phyloP scores from a whole-genome alignment of 257 asterid species.

The Cordia subcordata region DNA sequence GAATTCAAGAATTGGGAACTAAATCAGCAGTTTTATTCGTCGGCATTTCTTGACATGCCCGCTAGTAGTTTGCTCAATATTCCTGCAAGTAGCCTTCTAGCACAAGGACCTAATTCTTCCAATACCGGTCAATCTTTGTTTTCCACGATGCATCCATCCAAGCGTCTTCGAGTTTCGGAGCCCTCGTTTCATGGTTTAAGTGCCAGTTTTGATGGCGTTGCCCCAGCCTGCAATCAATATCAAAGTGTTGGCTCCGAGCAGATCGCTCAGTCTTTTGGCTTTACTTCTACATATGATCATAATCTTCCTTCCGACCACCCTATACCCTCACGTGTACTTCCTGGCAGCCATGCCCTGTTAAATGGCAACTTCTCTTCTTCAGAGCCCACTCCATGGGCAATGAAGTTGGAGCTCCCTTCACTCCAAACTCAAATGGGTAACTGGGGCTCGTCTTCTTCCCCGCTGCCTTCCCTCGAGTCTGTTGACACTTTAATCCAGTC shows the following conservation, averaged over 20 bases:
- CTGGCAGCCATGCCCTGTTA: constrained; percentile 49
- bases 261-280: constrained; percentile 35
- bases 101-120: constrained; percentile 35
- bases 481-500: constrained; percentile 54
- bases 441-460: constrained; percentile 71
- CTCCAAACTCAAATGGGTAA: constrained; percentile 66
- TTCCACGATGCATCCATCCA: constrained; percentile 42
- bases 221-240: constrained; percentile 28
- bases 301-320: constrained; percentile 22
- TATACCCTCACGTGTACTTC: constrained; percentile 26
- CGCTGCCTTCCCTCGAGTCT: constrained; percentile 56
- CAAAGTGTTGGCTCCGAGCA: constrained; percentile 32
- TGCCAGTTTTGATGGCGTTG: constrained; percentile 14
- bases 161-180: constrained; percentile 44
- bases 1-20: constrained; percentile 41
- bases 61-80: constrained; percentile 37
- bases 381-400: constrained; percentile 57
- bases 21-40: constrained; percentile 33
- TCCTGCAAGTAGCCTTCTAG: constrained; percentile 36
- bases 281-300: constrained; percentile 32
- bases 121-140: constrained; percentile 24
- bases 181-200: constrained; percentile 24
- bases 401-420: constrained; percentile 97
- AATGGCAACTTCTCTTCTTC: constrained; percentile 73
- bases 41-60: constrained; percentile 36